phyloP scores from a whole-genome alignment of 2,329 filamentous ascomycete species.

The Xylariaceae sp. region DNA sequence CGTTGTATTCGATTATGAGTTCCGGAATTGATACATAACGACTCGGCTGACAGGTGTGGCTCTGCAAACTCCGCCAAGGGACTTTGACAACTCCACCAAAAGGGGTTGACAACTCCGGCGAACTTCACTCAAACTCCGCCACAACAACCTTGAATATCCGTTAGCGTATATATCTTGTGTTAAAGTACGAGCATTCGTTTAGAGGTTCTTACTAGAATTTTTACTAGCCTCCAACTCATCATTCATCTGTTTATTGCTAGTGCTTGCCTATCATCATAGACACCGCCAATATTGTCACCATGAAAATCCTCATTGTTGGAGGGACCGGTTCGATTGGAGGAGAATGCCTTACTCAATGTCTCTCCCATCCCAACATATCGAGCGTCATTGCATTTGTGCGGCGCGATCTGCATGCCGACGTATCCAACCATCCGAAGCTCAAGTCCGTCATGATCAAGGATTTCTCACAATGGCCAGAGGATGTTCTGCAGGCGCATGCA shows the following conservation, averaged over 20 bases:
- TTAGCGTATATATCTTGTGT: background rate
- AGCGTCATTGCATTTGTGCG: constrained; percentile 44
- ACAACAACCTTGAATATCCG: background rate
- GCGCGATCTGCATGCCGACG: constrained; percentile 32
- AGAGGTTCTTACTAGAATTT: background rate
- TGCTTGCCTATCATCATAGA: background rate
- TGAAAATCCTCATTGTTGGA: constrained; percentile 48
- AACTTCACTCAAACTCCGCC: constrained; percentile 1
- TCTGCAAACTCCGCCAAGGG: constrained; percentile 13
- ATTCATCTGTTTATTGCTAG: background rate
- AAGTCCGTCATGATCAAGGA: constrained; percentile 33
- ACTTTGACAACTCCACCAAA: constrained; percentile 11
- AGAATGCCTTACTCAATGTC: constrained; percentile 43
- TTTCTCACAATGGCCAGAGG: constrained; percentile 37
- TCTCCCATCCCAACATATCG: constrained; percentile 41
- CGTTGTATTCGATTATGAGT: too few species aligned
- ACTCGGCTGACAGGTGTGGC: too few species aligned
- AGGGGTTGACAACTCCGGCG: background rate
- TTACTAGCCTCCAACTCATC: background rate
- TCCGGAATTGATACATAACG: too few species aligned
- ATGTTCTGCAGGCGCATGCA: constrained; percentile 34
- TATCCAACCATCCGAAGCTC: constrained; percentile 33
- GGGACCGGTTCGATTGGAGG: constrained; percentile 46
- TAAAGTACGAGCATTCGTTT: background rate
- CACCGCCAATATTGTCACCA: constrained; percentile 17